These are phyloP conservation scores for Amborella trichopoda DNA, from an alignment of 164 flowering plant species.

Conservation along the genomic window DNA sequence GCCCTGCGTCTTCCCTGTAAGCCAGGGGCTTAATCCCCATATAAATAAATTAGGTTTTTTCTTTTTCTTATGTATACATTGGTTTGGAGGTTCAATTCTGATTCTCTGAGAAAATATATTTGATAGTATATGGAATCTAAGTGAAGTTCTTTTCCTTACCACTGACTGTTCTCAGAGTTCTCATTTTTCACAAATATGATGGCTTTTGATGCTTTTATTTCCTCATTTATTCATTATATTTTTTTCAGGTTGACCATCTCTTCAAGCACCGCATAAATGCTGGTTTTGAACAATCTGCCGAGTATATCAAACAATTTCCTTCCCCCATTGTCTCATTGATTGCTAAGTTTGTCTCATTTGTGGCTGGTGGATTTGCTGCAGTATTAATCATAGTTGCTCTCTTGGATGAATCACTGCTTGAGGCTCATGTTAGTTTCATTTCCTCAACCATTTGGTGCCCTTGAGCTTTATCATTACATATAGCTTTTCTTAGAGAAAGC, in stretches of 20 bases:
- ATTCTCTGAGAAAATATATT: too few species aligned
- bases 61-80: too few species aligned
- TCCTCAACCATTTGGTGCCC: background rate
- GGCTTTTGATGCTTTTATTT: too few species aligned
- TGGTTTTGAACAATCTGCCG: slow-evolving; percentile 71
- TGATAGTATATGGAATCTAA: too few species aligned
- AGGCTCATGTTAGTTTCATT: slow-evolving; percentile 74
- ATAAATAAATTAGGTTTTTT: too few species aligned
- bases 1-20: too few species aligned
- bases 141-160: too few species aligned
- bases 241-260: slow-evolving; percentile 83
- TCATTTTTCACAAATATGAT: too few species aligned
- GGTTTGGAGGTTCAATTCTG: too few species aligned
- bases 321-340: slow-evolving; percentile 76
- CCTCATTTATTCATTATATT: slow-evolving; percentile 1
- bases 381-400: slow-evolving; percentile 87
- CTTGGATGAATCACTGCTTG: slow-evolving; percentile 91
- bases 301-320: slow-evolving; percentile 88
- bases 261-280: slow-evolving; percentile 83
- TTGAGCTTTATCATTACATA: background rate
- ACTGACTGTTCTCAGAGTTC: too few species aligned
- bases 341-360: slow-evolving; percentile 87
- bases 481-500: too few species aligned
- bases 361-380: slow-evolving; percentile 97
- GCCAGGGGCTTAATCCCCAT: too few species aligned